phyloP scores from a whole-genome alignment of 805 yeast genomes.

The Barnettozyma sucrosica region DNA sequence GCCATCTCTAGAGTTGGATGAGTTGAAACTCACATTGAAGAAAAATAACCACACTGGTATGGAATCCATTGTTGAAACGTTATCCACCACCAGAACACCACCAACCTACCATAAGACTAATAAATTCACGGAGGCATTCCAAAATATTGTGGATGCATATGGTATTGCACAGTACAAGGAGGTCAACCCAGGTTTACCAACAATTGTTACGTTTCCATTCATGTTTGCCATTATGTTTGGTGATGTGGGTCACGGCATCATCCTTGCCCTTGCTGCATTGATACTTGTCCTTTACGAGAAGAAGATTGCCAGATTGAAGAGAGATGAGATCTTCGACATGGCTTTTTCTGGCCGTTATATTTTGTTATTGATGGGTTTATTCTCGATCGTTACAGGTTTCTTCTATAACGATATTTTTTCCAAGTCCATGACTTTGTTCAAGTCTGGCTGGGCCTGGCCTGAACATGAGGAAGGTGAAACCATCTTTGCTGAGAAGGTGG shows the following conservation, averaged over 20 bases:
- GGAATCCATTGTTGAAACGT: constrained; percentile 48
- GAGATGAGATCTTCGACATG: constrained; percentile 96
- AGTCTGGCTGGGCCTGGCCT: constrained; percentile 94
- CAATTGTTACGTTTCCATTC: constrained; percentile 93
- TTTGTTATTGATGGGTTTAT: constrained; percentile 83
- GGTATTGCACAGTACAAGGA: constrained; percentile 92
- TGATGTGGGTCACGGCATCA: constrained; percentile 93
- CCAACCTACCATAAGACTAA: constrained; percentile 95
- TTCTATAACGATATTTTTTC: constrained; percentile 93
- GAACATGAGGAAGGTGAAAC: constrained; percentile 58
- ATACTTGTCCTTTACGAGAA: constrained; percentile 69
- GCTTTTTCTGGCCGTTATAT: constrained; percentile 92
- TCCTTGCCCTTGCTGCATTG: constrained; percentile 69
- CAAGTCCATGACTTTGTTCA: constrained; percentile 79
- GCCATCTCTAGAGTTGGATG: constrained; percentile 68
- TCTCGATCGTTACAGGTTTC: constrained; percentile 93
- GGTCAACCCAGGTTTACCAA: constrained; percentile 93
- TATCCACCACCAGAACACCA: constrained; percentile 70
- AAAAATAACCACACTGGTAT: constrained; percentile 65
- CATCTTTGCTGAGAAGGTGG: constrained; percentile 58
- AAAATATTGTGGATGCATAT: constrained; percentile 89
- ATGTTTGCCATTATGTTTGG: constrained; percentile 99
- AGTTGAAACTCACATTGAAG: constrained; percentile 57
- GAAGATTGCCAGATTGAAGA: constrained; percentile 56
- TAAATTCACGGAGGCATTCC: constrained; percentile 91